Base-by-base conservation (phyloP, 495 filamentous ascomycete species). In the Mytilinidion resinicola region DNA sequence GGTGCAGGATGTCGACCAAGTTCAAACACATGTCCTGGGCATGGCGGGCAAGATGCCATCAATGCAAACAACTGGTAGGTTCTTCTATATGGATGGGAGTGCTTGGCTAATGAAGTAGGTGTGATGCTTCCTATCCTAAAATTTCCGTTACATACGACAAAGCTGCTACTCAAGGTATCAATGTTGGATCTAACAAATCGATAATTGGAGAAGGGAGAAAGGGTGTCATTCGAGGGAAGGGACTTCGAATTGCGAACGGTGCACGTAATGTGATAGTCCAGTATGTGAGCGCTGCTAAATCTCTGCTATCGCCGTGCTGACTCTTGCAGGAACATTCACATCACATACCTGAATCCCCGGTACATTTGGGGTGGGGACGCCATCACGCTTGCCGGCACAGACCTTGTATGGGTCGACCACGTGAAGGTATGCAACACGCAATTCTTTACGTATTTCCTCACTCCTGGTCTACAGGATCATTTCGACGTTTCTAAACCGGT, bases 341-440 rank as follows among this genome's bases (percentile, higher is more conserved):
- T 78, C 59, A 77, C 75, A 38, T 70, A 78, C 46, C 68, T 78
- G 52, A 77, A 78, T 70, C 69, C 74, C 57, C 60, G 76, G 51
- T 78, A 78, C 66, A 75, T 78, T 62, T 78, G 74, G 76, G 76
- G 76, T 58, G 76, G 76, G 50, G 76, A 78, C 52, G 76, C 70
- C 33, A 76, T 78, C 62, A 76, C 74, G 55, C 57, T 78, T 41
- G 66, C 75, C 53, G 67, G 73, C 58, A 52, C 58, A 35, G 74
- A 76, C 61, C 46, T 76, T 58, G 60, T 78, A 65, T 78, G 76
- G 76, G 74, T 80, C 57, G 76, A 30, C 25, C 25, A 30, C 25
- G 76, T 78, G 39, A 75, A 70, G 19, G 66, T 70, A 62, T 34
- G 60, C 44, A 37, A 3, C 15, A 21, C 4, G 10, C 46, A 2